These are phyloP conservation scores for Zygosaccharomyces rouxii DNA, from an alignment of 805 yeast species.

Conservation along the genomic window DNA sequence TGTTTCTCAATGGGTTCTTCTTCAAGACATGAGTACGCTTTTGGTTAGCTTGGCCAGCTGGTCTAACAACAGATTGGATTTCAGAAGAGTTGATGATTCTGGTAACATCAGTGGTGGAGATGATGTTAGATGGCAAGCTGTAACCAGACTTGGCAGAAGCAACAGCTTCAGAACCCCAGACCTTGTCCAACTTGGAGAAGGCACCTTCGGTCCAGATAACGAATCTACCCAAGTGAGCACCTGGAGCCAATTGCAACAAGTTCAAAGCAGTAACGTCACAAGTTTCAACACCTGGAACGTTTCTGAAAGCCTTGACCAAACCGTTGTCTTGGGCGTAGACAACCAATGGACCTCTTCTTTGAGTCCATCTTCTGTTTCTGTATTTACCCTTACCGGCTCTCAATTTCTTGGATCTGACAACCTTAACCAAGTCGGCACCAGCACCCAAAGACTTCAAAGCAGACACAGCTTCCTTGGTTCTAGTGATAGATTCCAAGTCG, in stretches of 20 bases:
- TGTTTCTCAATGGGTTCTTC: constrained; percentile 99
- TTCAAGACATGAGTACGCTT: constrained; percentile 93
- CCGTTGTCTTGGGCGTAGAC: constrained; percentile 98
- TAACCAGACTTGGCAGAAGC: constrained; percentile 81
- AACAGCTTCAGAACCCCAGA: constrained; percentile 92
- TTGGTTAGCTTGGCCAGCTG: constrained; percentile 90
- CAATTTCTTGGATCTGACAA: constrained; percentile 95
- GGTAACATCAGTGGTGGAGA: constrained; percentile 92
- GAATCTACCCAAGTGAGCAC: constrained; percentile 99
- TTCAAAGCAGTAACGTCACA: constrained; percentile 87
- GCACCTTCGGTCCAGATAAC: constrained; percentile 99
- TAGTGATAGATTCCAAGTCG: constrained; percentile 86
- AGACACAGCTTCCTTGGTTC: constrained; percentile 99
- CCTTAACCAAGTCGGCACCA: constrained; percentile 96
- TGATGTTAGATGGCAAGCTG: constrained; percentile 90
- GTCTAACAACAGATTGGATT: constrained; percentile 94
- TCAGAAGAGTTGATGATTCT: constrained; percentile 98
- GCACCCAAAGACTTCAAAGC: constrained; percentile 98
- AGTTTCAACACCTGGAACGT: constrained; percentile 99
- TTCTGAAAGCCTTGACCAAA: constrained; percentile 97
- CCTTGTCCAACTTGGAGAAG: constrained; percentile 90
- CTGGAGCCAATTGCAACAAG: constrained; percentile 98
- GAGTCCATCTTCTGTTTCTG: constrained; percentile 99
- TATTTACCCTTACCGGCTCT: constrained; percentile 99
- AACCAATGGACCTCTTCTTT: constrained; percentile 99